Evolutionary conservation across 441 rosid genomes (phyloP), one percentile per base, ranked within the genome.

Genomic region (Lepidium campestre): DNA sequence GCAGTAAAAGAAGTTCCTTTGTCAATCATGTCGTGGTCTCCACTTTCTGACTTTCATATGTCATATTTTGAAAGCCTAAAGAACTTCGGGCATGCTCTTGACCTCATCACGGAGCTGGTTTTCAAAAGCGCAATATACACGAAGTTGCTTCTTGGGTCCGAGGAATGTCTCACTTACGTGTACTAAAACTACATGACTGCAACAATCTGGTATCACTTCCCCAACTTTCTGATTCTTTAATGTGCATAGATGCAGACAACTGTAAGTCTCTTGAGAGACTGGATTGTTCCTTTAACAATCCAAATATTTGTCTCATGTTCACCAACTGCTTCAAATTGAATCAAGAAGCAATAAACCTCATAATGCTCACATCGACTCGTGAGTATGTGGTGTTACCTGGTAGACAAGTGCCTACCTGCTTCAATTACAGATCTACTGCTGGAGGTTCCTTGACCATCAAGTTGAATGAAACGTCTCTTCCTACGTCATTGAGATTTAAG

Each of bases 1-100:
- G 70, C 52, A 31, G 41, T 71, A 22, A 23, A 61, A 55, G 69
- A 68, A 29, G 18, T 62, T 18, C 71, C 71, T 12, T 12, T 35
- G 19, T 29, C 71, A 5, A 32, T 55, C 13, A 48, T 1, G 29
- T 41, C 8, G 0, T 40, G 47, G 1, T 7, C 42, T 1, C 4
- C 20, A 13, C 19, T 60, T 3, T 1, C 4, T 2, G 17, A 13
- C 2, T 13, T 49, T 6, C 3, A 42, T 0, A 18, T 45, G 12
- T 42, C 48, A 44, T 44, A 44, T 22, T 17, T 17, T 44, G 23
- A 44, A 17, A 44, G 6, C 48, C 48, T 44, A 11, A 18, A 44
- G 4, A 22, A 13, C 6, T n/a, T 2, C 45, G 8, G 2, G 9
- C 19, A 41, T 41, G 45, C 19, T 41, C 19, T 41, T 41, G 45